Evolutionary conservation across 495 filamentous ascomycete species (phyloP).

Genomic region (Neurospora pannonica): DNA sequence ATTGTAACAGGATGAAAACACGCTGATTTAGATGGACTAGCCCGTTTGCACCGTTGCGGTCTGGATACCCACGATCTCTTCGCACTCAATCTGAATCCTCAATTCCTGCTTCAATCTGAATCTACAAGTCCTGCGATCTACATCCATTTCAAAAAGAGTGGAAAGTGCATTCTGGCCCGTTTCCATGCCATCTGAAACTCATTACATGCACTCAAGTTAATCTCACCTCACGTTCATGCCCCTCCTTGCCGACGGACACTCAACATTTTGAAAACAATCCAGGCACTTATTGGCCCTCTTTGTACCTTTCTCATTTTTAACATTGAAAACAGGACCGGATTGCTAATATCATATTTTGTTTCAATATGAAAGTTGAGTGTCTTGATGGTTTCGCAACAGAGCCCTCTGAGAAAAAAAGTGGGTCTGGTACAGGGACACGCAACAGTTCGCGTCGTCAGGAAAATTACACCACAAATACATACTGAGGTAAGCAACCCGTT

Average conservation of each 20-base stretch:
- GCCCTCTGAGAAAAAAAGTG: not conserved
- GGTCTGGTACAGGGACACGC: not conserved
- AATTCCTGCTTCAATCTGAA: too few relatives aligned
- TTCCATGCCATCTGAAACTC: not conserved
- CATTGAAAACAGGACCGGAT: fast-evolving
- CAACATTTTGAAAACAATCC: not conserved
- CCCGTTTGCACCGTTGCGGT: not conserved
- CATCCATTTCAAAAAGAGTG: too few relatives aligned
- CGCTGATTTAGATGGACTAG: not conserved
- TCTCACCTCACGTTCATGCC: not conserved
- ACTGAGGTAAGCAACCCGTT: too few relatives aligned
- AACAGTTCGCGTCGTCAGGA: not conserved
- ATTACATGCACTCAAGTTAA: not conserved
- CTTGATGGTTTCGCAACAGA: not conserved
- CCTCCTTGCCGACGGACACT: not conserved
- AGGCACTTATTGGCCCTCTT: fast-evolving
- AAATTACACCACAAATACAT: not conserved
- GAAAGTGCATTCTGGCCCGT: too few relatives aligned
- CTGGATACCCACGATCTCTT: not conserved
- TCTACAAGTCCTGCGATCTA: too few relatives aligned
- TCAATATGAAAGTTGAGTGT: not conserved
- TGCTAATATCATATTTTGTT: not conserved
- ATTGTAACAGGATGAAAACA: not conserved
- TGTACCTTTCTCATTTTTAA: fast-evolving
- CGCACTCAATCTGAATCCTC: not conserved